These are phyloP conservation scores for Eucalyptus cloeziana DNA, from an alignment of 345 rosid species.

Conservation along the genomic window DNA sequence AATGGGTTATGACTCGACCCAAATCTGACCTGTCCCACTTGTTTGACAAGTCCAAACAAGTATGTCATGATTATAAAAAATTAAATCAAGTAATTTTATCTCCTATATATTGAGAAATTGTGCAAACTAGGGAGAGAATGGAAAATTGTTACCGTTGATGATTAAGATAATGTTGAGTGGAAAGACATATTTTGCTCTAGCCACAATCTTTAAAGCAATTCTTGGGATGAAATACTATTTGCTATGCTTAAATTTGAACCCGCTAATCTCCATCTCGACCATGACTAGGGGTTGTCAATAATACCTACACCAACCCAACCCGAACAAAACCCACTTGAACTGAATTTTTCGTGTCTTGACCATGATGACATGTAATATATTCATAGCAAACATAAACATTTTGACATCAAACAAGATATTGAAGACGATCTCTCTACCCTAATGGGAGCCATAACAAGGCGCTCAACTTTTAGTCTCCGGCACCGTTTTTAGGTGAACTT, in stretches of 20 bases:
- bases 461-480: background rate
- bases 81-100: background rate
- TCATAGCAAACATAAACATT: background rate
- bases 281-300: background rate
- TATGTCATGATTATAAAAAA: background rate
- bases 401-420: background rate
- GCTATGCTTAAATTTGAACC: background rate
- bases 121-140: background rate
- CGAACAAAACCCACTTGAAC: rapidly evolving
- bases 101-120: background rate
- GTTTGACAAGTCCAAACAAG: rapidly evolving
- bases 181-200: background rate
- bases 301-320: background rate
- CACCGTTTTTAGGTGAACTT: background rate
- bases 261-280: background rate
- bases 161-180: background rate
- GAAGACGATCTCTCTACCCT: background rate
- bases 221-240: background rate
- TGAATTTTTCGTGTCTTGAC: background rate
- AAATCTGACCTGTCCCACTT: rapidly evolving
- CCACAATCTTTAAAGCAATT: background rate
- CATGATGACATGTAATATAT: background rate
- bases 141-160: background rate
- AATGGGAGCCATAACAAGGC: background rate
- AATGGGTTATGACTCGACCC: too few species aligned